These are phyloP conservation scores for Knufia fluminis DNA, from an alignment of 2,329 filamentous ascomycete genomes.

Conservation along the genomic window DNA sequence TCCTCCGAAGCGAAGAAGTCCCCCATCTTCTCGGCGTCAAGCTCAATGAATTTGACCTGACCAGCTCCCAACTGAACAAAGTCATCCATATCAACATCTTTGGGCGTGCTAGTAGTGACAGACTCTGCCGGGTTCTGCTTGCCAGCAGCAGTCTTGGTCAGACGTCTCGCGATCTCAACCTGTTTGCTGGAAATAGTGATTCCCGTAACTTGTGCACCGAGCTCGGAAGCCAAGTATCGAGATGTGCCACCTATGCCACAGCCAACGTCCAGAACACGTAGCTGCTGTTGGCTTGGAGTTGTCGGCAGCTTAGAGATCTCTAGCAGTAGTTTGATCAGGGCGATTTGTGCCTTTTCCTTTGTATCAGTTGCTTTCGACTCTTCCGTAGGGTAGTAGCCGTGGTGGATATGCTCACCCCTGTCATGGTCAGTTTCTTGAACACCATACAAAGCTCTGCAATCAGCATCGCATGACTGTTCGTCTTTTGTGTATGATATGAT, in stretches of 20 bases:
- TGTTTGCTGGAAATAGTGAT: constrained; percentile 53
- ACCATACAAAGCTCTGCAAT: no score
- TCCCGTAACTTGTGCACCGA: constrained; percentile 47
- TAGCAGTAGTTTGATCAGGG: constrained; percentile 48
- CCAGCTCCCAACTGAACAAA: constrained; percentile 36
- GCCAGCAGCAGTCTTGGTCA: constrained; percentile 29
- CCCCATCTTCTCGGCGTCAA: constrained; percentile 54
- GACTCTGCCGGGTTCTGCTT: constrained; percentile 13
- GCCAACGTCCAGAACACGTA: constrained; percentile 48
- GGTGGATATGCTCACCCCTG: constrained; percentile 55
- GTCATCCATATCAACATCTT: constrained; percentile 24
- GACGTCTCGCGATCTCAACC: constrained; percentile 48
- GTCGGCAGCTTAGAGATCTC: constrained; percentile 36
- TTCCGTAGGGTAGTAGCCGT: constrained; percentile 49
- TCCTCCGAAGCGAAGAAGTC: constrained; percentile 37
- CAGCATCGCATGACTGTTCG: no score
- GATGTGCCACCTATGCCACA: constrained; percentile 54
- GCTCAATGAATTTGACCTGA: constrained; percentile 46
- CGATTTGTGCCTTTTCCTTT: constrained; percentile 50
- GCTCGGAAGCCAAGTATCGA: constrained; percentile 45
- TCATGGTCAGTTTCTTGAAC: background rate
- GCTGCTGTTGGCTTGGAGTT: background rate
- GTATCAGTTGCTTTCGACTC: constrained; percentile 34
- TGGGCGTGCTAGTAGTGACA: background rate
- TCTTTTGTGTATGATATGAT: no score